Evolutionary conservation across 1,139 yeast species (phyloP), one percentile per base, ranked within the genome.

Genomic region (Diutina siamensis): DNA sequence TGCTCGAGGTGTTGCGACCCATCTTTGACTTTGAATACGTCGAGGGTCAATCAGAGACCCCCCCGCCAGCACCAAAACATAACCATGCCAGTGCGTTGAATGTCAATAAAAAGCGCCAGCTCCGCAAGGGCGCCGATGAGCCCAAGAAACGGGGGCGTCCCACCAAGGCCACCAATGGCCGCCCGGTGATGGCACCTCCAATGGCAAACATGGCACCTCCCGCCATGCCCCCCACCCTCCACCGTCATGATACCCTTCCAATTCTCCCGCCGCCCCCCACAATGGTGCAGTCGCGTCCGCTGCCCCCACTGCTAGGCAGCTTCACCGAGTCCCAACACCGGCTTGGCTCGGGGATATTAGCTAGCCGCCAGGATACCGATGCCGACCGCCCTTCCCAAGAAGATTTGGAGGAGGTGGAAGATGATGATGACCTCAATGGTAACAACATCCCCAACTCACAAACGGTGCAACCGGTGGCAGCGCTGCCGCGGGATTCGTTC

Each of bases 41-140:
- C 15, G 81, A 77, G 50, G 86, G 88, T 8, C 56, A 63, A 49
- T 66, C 76, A 0, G 71, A 67, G 28, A 74, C 85, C 2, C 92
- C 92, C 1, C 92, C 92, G 3, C 87, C 85, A 4, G 92, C 92
- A 4, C 92, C 92, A 35, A 83, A 83, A 55, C 94, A 83, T 59
- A 85, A 77, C 53, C 89, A 83, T 62, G 87, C 89, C 0, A 67
- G 78, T 7, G 76, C 78, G 1, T 60, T 69, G 15, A 71, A 71
- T 50, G 60, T 68, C 7, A 74, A 63, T 45, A 41, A 41, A 18
- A 41, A 41, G 36, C 33, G 34, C 13, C 44, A n/a, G 47, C 5
- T 46, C 59, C 15, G 60, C 54, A 46, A 59, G 57, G 44, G 53
- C 52, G 31, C 52, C 60, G 4, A 48, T 47, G 36, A 44, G 8